A percentile compares a stretch with the other conserved stretches of the same genome.
phyloP scores from a whole-genome alignment of 2,329 filamentous ascomycete species.

The Myrmaecium sp. region DNA sequence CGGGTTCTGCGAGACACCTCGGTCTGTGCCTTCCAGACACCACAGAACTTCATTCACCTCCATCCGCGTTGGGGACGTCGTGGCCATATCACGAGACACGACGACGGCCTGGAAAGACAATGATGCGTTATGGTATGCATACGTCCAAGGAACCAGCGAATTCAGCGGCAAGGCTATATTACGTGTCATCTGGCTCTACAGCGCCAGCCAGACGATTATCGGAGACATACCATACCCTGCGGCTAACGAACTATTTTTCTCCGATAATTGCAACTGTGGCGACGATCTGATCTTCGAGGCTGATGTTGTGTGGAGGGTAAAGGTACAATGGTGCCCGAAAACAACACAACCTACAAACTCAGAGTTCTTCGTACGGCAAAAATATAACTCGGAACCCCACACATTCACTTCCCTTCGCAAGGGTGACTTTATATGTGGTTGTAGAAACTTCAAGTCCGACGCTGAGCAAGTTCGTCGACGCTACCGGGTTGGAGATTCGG shows the following conservation, averaged over 20 bases:
- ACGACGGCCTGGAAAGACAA: conserved; percentile 40
- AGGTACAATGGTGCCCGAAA: conserved; percentile 38
- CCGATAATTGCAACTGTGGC: conserved; percentile 56
- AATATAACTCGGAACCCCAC: conserved; percentile 42
- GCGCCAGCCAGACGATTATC: conserved; percentile 53
- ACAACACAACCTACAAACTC: conserved; percentile 13
- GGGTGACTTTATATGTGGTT: conserved; percentile 39
- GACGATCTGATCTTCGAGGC: conserved; percentile 33
- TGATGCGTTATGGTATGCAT: conserved; percentile 47
- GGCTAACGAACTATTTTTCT: conserved; percentile 58
- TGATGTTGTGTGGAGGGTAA: conserved; percentile 40
- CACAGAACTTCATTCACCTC: too few species aligned
- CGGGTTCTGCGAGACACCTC: conserved; percentile 6
- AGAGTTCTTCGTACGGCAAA: conserved; percentile 54
- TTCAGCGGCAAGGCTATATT: conserved; percentile 22
- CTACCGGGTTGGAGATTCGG: too few species aligned
- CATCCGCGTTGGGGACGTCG: conserved; percentile 31
- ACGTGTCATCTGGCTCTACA: conserved; percentile 59
- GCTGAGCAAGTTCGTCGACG: too few species aligned
- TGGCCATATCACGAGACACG: conserved; percentile 29
- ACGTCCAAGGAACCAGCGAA: conserved; percentile 41
- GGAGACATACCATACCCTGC: conserved; percentile 50
- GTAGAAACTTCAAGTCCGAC: conserved; percentile 8
- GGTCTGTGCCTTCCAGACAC: background rate
- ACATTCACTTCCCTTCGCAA: conserved; percentile 43